phyloP scores from a whole-genome alignment of 176 grass and related monocot species.

The Puya raimondii region DNA sequence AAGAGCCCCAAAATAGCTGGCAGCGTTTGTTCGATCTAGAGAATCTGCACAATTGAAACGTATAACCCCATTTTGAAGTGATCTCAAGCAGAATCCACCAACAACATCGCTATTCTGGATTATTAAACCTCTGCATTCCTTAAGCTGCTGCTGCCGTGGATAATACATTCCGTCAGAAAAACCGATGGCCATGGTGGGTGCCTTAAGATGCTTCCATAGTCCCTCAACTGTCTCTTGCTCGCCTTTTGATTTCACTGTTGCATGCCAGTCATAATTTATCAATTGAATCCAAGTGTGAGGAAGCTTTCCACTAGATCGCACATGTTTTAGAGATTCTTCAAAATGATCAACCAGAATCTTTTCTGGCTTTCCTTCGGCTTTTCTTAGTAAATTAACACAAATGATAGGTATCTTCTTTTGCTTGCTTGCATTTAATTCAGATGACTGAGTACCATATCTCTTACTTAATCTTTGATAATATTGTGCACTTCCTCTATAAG shows the following conservation, averaged over 20 bases:
- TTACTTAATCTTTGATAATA: slow-evolving; percentile 82
- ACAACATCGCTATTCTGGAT: slow-evolving; percentile 46
- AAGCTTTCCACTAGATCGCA: slow-evolving; percentile 64
- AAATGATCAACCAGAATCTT: slow-evolving; percentile 84
- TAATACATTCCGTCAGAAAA: slow-evolving; percentile 90
- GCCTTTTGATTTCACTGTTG: slow-evolving; percentile 66
- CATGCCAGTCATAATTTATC: slow-evolving; percentile 99
- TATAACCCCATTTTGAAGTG: slow-evolving; percentile 89
- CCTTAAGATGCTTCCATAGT: slow-evolving; percentile 80
- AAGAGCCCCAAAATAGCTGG: slow-evolving; percentile 96
- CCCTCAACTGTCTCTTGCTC: slow-evolving; percentile 81
- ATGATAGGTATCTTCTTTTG: slow-evolving; percentile 88
- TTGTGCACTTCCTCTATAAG: slow-evolving; percentile 73
- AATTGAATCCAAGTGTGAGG: slow-evolving; percentile 79
- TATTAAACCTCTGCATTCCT: slow-evolving; percentile 65
- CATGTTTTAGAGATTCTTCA: slow-evolving; percentile 59
- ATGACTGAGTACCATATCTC: slow-evolving; percentile 59
- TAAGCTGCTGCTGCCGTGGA: slow-evolving; percentile 51
- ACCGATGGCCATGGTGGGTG: slow-evolving; percentile 71
- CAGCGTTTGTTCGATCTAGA: slow-evolving; percentile 96
- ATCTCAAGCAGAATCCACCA: slow-evolving; percentile 67
- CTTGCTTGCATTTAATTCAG: slow-evolving; percentile 39
- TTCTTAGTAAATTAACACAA: slow-evolving; percentile 87
- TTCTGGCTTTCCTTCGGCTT: slow-evolving; percentile 75
- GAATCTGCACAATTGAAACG: slow-evolving; percentile 99